These are phyloP conservation scores for Polygonum aviculare DNA, from an alignment of 148 eudicot genomes.

Conservation along the genomic window DNA sequence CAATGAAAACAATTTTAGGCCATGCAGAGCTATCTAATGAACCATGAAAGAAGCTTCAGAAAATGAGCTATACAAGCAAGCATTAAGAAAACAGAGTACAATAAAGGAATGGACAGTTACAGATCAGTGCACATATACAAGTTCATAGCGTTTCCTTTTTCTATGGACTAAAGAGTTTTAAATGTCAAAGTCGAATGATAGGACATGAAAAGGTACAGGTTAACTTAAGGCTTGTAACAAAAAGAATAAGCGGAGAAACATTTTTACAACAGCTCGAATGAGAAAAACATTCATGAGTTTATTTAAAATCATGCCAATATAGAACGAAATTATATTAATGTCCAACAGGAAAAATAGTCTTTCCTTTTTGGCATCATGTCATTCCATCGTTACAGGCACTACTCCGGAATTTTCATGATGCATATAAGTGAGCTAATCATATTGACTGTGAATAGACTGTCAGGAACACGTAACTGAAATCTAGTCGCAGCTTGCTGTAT, in stretches of 20 bases:
- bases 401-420: not conserved
- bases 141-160: not conserved
- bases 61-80: not conserved
- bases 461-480: not conserved
- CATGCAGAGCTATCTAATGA: not conserved
- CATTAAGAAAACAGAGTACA: not conserved
- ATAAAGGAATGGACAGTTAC: not conserved
- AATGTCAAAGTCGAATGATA: not conserved
- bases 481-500: not conserved
- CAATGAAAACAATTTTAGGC: not conserved
- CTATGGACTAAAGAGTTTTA: not conserved
- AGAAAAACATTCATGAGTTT: not conserved
- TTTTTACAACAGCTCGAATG: not conserved
- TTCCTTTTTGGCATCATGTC: not conserved
- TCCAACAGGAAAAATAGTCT: not conserved
- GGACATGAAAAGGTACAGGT: conserved; percentile 1
- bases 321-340: not conserved
- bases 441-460: not conserved
- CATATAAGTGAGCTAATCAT: not conserved
- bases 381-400: not conserved
- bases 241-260: not conserved
- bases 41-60: not conserved
- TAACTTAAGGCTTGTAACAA: not conserved
- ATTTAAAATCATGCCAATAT: not conserved
- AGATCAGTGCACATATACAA: not conserved